Evolutionary conservation across 2,329 filamentous ascomycete species (phyloP).

Genomic region (Colletotrichum cuscutae): DNA sequence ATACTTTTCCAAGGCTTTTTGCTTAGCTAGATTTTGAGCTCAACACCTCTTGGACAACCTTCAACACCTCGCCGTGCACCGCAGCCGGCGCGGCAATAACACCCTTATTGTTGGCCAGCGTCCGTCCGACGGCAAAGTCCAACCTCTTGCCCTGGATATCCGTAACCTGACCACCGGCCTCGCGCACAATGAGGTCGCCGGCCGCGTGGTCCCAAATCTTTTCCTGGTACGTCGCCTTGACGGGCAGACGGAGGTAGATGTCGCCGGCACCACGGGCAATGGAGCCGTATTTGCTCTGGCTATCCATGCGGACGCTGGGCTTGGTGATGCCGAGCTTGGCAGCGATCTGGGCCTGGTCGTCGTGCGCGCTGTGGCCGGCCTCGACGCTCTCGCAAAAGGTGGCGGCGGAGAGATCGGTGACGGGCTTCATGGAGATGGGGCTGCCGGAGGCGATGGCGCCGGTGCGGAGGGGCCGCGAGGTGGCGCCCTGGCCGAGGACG

Average conservation of each 20-base stretch:
- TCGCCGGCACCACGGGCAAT: constrained; percentile 95
- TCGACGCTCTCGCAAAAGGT: constrained; percentile 98
- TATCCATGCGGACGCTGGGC: constrained; percentile 95
- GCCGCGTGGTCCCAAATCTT: constrained; percentile 99
- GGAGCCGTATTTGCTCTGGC: constrained; percentile 96
- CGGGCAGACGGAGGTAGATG: constrained; percentile 90
- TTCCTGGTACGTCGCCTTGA: constrained; percentile 89
- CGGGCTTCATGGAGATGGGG: constrained; percentile 81
- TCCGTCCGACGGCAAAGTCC: constrained; percentile 88
- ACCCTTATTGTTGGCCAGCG: constrained; percentile 89
- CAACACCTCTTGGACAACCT: constrained; percentile 85
- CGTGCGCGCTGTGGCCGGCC: constrained; percentile 89
- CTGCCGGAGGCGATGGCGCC: constrained; percentile 61
- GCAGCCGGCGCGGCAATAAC: constrained; percentile 87
- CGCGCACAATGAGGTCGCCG: constrained; percentile 91
- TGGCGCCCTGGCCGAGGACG: constrained; percentile 81
- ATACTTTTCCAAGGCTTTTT: neutral
- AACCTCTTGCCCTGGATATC: constrained; percentile 87
- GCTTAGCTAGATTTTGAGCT: constrained; percentile 39
- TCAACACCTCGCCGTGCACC: constrained; percentile 80
- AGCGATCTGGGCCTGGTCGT: constrained; percentile 87
- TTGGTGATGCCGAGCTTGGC: constrained; percentile 86
- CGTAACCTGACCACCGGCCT: constrained; percentile 91
- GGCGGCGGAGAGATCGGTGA: constrained; percentile 79
- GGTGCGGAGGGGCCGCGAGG: constrained; percentile 76